These are phyloP conservation scores for Cinnamomum chago DNA, from an alignment of 164 flowering plant genomes.

Conservation along the genomic window DNA sequence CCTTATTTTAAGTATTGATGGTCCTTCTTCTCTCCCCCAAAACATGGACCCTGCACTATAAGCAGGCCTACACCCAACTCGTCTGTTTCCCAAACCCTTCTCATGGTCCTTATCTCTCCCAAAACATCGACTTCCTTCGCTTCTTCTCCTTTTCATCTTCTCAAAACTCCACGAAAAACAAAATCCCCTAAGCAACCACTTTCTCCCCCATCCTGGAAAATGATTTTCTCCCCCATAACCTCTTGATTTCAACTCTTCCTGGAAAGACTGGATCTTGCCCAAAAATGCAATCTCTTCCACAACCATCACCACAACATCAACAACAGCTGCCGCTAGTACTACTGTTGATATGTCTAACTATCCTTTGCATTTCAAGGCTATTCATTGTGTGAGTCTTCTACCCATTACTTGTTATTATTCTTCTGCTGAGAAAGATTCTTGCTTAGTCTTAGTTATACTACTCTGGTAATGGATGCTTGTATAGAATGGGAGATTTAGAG, in stretches of 20 bases:
- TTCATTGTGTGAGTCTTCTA: constrained; percentile 44
- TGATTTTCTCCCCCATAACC: constrained; percentile 44
- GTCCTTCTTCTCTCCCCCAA: no score
- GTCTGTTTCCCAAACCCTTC: constrained; percentile 39
- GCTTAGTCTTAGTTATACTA: constrained; percentile 32
- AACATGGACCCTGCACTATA: no score
- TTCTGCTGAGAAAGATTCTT: constrained; percentile 14
- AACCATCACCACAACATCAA: constrained; percentile 11
- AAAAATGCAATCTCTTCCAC: constrained; percentile 7
- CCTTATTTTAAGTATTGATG: no score
- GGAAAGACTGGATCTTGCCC: constrained; percentile 59
- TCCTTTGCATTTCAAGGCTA: constrained; percentile 12
- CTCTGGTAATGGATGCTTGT: constrained; percentile 43
- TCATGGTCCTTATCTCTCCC: constrained; percentile 71
- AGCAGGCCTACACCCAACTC: constrained; percentile 57
- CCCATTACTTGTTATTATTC: constrained; percentile 20
- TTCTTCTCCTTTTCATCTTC: constrained; percentile 15
- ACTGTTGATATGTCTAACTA: not conserved
- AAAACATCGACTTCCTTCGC: constrained; percentile 87
- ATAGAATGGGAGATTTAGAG: constrained; percentile 34
- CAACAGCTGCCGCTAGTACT: not conserved
- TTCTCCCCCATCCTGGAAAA: not conserved
- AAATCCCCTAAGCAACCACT: not conserved
- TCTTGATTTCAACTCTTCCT: constrained; percentile 41
- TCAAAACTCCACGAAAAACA: not conserved